Evolutionary conservation across 2,329 filamentous ascomycete genomes (phyloP), one percentile per base, ranked within the genome.

Genomic region (Alternaria gaisen): DNA sequence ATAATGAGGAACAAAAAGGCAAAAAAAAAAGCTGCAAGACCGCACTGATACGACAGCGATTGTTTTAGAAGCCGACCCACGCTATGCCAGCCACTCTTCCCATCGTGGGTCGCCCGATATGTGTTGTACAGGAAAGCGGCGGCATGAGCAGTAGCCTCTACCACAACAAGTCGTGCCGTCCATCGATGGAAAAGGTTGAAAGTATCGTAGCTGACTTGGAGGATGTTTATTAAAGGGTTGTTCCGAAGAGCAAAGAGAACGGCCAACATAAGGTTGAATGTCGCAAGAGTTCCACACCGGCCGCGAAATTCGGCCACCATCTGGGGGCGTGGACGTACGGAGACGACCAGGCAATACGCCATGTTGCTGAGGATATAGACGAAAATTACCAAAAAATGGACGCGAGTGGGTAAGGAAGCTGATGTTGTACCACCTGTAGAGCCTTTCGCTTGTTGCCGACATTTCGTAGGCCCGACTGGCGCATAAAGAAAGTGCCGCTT

Each of bases 171-270:
- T 52, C 91, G 86, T 60, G 90, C 91, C 51, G 91, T 84, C 90
- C 90, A 93, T 63, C 90, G 86, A 78, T 93, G 91, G 60, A 93
- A 82, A 54, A 93, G 80, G 79, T 93, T 93, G 82, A 91, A 92
- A 0, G 89, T 91, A 75, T 93, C 90, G 76, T 92, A 93, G 14
- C 89, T 91, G 58, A 93, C 86, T 62, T 87, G 87, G 42, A 91
- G 81, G 63, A 90, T 79, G 56, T 82, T 81, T 72, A 93, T 91
- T 61, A 93, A 82, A 12, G 90, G 90, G 77, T 93, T 93, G 80
- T 92, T 93, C 61, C 91, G 84, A 41, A 88, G 87, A 32, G 89
- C 89, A 76, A 92, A 83, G 48, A 92, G 75, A 74, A 92, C 89
- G 1, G 92, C 82, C 4, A 91, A 89, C 58, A 88, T 82, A 88